These are phyloP conservation scores for Candida berthetii DNA, from an alignment of 805 yeast species.

Conservation along the genomic window DNA sequence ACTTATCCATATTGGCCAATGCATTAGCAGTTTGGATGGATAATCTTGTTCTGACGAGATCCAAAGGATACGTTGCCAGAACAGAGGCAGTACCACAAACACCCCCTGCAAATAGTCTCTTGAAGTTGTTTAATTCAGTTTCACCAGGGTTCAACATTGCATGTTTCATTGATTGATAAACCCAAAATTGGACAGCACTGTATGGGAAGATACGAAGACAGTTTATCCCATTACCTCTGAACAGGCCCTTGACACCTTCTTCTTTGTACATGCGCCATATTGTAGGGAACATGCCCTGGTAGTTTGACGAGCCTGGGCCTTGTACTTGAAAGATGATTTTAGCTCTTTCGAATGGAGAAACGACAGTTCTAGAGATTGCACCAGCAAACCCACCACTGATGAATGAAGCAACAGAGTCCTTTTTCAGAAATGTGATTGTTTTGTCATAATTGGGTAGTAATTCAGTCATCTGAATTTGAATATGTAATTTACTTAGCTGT, in stretches of 20 bases:
- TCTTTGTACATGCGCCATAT: conserved; percentile 75
- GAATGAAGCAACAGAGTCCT: conserved; percentile 56
- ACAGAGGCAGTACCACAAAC: conserved; percentile 79
- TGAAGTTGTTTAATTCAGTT: conserved; percentile 39
- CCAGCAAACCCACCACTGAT: conserved; percentile 77
- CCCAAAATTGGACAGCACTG: conserved; percentile 89
- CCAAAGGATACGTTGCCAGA: conserved; percentile 84
- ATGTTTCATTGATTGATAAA: conserved; percentile 60
- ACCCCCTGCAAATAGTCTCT: conserved; percentile 72
- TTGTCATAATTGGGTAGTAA: neutral
- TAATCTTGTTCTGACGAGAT: conserved; percentile 82
- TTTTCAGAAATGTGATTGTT: conserved; percentile 19
- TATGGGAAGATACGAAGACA: conserved; percentile 90
- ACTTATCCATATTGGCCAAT: conserved; percentile 31
- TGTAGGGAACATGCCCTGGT: conserved; percentile 71
- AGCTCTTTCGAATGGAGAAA: conserved; percentile 92
- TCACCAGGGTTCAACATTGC: conserved; percentile 25
- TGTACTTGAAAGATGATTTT: conserved; percentile 90
- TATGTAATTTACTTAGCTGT: too few species aligned
- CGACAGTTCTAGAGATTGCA: conserved; percentile 81
- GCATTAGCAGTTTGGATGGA: conserved; percentile 80
- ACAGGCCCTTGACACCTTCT: conserved; percentile 88
- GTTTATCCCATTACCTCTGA: conserved; percentile 87
- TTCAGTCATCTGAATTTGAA: conserved; percentile 1
- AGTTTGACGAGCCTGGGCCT: conserved; percentile 39